Evolutionary conservation across 257 asterid species (phyloP).

Genomic region (Nicotiana knightiana): DNA sequence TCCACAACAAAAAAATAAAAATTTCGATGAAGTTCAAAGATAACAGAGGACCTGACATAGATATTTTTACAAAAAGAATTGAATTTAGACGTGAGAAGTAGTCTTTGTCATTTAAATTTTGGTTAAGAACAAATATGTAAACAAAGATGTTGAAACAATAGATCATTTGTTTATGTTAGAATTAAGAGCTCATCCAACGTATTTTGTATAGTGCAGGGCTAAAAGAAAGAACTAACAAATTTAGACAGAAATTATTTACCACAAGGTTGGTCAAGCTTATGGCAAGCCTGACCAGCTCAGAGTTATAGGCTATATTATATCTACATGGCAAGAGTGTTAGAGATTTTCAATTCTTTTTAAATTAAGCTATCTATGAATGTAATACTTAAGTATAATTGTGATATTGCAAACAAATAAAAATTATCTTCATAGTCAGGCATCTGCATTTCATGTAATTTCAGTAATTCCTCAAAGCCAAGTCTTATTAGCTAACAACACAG

Average conservation of each 20-base stretch:
- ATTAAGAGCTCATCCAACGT: not conserved
- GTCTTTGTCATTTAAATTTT: not conserved
- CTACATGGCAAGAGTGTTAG: constrained; percentile 28
- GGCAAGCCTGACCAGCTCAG: constrained; percentile 78
- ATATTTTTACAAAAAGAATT: too few relatives aligned
- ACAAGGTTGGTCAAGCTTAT: constrained; percentile 66
- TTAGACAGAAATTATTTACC: constrained; percentile 26
- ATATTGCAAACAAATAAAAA: too few relatives aligned
- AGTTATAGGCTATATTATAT: constrained; percentile 86
- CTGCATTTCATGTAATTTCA: too few relatives aligned
- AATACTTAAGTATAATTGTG: too few relatives aligned
- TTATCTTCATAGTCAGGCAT: too few relatives aligned
- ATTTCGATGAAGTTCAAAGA: not conserved
- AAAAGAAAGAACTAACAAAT: not conserved
- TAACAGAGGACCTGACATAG: too few relatives aligned
- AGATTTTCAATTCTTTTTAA: not conserved
- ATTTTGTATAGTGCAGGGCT: not conserved
- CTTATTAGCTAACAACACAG: too few relatives aligned
- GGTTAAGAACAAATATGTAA: not conserved
- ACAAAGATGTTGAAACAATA: not conserved
- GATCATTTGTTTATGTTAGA: not conserved
- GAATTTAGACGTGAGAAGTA: not conserved
- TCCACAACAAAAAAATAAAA: too few relatives aligned
- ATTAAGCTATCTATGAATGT: too few relatives aligned
- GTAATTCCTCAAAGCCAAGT: too few relatives aligned